A percentile compares a stretch with the other conserved stretches of the same genome.
Conservation (phyloP, 2,329 filamentous ascomycete species). For the Fusarium sp. region DNA sequence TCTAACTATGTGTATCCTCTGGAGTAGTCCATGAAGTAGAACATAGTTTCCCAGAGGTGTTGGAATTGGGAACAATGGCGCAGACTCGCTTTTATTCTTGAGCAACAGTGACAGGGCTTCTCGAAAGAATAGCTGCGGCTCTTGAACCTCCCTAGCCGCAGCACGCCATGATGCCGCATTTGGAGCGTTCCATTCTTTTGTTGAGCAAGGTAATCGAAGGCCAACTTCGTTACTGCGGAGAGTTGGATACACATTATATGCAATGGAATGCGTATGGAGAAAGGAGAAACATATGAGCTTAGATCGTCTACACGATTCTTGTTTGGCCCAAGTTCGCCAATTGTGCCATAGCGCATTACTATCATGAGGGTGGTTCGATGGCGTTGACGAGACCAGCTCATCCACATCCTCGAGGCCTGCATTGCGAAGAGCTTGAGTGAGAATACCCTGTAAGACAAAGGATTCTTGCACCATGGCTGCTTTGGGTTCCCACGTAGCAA, state of each 20-base stretch:
- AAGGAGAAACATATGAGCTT: slow-evolving; percentile 55
- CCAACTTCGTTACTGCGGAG: slow-evolving; percentile 52
- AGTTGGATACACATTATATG: slow-evolving; percentile 53
- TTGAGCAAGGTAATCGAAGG: slow-evolving; percentile 50
- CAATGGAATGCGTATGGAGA: slow-evolving; percentile 53
- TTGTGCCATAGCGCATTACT: slow-evolving; percentile 9
- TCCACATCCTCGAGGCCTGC: slow-evolving; percentile 47
- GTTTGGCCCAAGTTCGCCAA: slow-evolving; percentile 49
- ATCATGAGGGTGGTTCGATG: background rate
- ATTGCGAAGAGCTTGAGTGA: slow-evolving; percentile 50
- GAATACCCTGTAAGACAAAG: slow-evolving; percentile 48
- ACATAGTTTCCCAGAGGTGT: slow-evolving; percentile 54
- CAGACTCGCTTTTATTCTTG: slow-evolving; percentile 42
- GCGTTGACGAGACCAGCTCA: background rate
- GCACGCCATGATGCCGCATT: slow-evolving; percentile 31
- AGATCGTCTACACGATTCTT: slow-evolving; percentile 49
- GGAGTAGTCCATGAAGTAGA: slow-evolving; percentile 51
- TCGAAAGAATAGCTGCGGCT: slow-evolving; percentile 52
- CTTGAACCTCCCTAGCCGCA: slow-evolving; percentile 37
- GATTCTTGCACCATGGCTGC: slow-evolving; percentile 50
- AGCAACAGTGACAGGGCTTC: slow-evolving; percentile 50
- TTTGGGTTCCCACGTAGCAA: slow-evolving; percentile 53
- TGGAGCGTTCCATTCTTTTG: slow-evolving; percentile 52
- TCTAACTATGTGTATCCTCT: slow-evolving; percentile 53
- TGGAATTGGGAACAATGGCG: slow-evolving; percentile 46